Conservation (phyloP, 1,284 basidiomycete genomes). For the Microbotryum lychnidis-dioicae region DNA sequence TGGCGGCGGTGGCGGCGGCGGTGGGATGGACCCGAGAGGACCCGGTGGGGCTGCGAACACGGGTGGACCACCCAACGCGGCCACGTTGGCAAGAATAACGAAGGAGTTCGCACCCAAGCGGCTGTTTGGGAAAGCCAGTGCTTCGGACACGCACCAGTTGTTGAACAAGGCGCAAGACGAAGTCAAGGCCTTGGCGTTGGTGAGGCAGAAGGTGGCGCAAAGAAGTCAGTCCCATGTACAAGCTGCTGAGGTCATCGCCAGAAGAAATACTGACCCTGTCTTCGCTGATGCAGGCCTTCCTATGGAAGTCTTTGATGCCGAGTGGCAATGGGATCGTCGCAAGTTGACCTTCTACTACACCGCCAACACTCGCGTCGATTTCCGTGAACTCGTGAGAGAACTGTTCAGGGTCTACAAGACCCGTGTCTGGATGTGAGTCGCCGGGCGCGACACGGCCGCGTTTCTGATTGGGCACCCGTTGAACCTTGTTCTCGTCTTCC, state of each 20-base stretch:
- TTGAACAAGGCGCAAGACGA: conserved; percentile 80
- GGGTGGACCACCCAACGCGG: conserved; percentile 12
- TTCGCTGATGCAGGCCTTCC: conserved; percentile 52
- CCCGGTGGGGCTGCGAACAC: conserved; percentile 1
- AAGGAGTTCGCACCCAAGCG: conserved; percentile 95
- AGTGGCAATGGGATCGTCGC: conserved; percentile 97
- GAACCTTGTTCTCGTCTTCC: neutral
- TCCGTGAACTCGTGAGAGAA: conserved; percentile 87
- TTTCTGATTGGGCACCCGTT: neutral
- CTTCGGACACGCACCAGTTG: conserved; percentile 70
- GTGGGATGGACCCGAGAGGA: neutral
- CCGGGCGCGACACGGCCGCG: too few relatives aligned
- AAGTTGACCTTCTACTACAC: conserved; percentile 97
- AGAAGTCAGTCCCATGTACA: conserved; percentile 46
- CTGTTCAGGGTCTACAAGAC: conserved; percentile 76
- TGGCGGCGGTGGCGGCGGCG: neutral
- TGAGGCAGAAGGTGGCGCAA: conserved; percentile 80
- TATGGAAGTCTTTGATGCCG: conserved; percentile 96
- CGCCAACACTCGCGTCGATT: conserved; percentile 92
- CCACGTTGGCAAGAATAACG: conserved; percentile 38
- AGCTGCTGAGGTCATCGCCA: neutral
- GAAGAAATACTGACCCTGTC: neutral
- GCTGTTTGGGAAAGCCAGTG: conserved; percentile 86
- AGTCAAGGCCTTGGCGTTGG: conserved; percentile 79
- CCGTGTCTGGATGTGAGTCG: conserved; percentile 58